A percentile compares a stretch with the other conserved stretches of the same genome.
Evolutionary conservation across 495 filamentous ascomycete species (phyloP).

Genomic region (Rhypophila decipiens): DNA sequence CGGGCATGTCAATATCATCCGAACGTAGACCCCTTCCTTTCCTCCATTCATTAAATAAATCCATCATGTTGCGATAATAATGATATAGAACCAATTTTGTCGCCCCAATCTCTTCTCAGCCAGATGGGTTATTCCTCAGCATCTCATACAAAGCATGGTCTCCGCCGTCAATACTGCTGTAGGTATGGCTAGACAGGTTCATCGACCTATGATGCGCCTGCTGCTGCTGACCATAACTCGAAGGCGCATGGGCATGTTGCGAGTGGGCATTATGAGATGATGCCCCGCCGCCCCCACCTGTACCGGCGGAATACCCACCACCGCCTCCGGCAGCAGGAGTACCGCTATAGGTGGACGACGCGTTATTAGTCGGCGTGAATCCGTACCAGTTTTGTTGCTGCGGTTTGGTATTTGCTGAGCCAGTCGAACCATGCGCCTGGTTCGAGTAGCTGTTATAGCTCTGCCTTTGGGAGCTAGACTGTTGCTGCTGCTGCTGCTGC

Average conservation of each 20-base stretch:
- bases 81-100: too few relatives aligned
- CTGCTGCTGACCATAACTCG: slow-evolving; percentile 6
- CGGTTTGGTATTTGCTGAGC: slow-evolving; percentile 1
- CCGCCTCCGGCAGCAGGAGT: slow-evolving; percentile 5
- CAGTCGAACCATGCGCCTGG: slow-evolving; percentile 11
- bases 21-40: too few relatives aligned
- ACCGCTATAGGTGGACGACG: slow-evolving; percentile 13
- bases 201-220: slow-evolving; percentile 21
- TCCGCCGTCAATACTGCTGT: slow-evolving; percentile 21
- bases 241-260: slow-evolving; percentile 9
- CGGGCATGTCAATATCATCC: too few relatives aligned
- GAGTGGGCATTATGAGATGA: slow-evolving; percentile 8
- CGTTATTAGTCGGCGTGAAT: neutral
- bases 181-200: slow-evolving; percentile 26
- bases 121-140: slow-evolving; percentile 13
- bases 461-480: too few relatives aligned
- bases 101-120: too few relatives aligned
- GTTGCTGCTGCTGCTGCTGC: slow-evolving; percentile 11
- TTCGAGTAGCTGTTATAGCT: slow-evolving; percentile 10
- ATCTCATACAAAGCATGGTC: slow-evolving; percentile 21
- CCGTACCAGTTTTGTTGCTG: slow-evolving; percentile 5
- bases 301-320: neutral
- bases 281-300: neutral
- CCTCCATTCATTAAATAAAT: too few relatives aligned
- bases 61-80: too few relatives aligned